These are phyloP conservation scores for Pinus tabuliformis DNA, from an alignment of 75 land plant genomes.

Conservation along the genomic window DNA sequence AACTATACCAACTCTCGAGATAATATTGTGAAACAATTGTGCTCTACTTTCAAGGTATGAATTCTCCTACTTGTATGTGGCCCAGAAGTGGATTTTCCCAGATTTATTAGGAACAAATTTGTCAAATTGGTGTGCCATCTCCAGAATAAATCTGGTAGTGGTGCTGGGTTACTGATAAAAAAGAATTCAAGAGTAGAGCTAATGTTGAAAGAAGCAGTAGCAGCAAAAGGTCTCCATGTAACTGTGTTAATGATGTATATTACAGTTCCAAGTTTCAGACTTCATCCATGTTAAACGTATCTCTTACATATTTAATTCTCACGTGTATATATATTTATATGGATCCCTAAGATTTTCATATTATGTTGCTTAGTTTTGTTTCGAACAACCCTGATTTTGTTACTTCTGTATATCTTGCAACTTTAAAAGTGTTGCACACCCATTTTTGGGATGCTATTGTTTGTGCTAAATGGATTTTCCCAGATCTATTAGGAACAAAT, in stretches of 20 bases:
- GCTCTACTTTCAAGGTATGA: conserved; percentile 69
- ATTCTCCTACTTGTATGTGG: background rate
- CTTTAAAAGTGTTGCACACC: too few species aligned
- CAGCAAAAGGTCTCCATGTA: background rate
- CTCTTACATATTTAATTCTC: too few species aligned
- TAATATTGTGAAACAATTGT: conserved; percentile 60
- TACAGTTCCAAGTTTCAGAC: conserved; percentile 1
- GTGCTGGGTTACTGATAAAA: background rate
- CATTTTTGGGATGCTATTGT: too few species aligned
- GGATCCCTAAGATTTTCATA: too few species aligned
- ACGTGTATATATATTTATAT: too few species aligned
- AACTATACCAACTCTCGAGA: conserved; percentile 78
- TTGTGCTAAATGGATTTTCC: background rate
- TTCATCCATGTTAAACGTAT: background rate
- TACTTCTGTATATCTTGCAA: too few species aligned
- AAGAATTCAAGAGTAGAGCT: background rate
- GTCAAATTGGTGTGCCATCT: background rate
- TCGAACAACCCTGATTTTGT: too few species aligned
- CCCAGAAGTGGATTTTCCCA: background rate
- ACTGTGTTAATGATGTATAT: background rate
- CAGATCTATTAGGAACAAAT: background rate
- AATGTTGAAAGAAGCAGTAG: background rate
- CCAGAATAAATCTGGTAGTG: background rate
- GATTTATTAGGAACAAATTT: background rate
- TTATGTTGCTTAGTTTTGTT: too few species aligned